A percentile compares a stretch with the other conserved stretches of the same genome.
These are phyloP conservation scores for Prunus kanzakura DNA, from an alignment of 306 rosid species.

Conservation along the genomic window DNA sequence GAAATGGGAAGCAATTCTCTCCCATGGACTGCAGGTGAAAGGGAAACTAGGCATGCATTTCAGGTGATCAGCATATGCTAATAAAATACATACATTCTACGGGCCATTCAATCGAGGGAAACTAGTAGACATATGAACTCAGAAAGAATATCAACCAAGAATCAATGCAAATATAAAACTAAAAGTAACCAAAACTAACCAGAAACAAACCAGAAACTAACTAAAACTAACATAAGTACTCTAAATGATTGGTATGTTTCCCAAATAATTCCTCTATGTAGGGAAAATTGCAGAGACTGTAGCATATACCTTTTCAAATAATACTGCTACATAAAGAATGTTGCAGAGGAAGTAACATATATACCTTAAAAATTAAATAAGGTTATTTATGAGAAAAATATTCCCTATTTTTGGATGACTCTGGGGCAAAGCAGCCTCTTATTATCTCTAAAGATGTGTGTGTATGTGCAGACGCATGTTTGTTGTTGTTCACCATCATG, in stretches of 20 bases:
- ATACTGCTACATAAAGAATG: neutral
- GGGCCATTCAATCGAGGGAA: neutral
- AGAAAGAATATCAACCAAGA: neutral
- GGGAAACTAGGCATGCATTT: conserved; percentile 6
- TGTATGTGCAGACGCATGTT: neutral
- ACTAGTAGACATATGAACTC: neutral
- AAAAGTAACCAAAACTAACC: neutral
- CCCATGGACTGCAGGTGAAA: neutral
- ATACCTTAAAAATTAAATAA: neutral
- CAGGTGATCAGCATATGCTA: conserved; percentile 1
- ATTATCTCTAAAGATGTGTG: neutral
- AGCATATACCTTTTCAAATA: neutral
- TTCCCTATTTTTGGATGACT: neutral
- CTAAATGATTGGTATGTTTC: too few relatives aligned
- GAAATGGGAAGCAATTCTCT: neutral
- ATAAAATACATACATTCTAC: neutral
- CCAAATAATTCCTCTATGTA: neutral
- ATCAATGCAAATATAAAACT: neutral
- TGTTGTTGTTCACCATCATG: neutral
- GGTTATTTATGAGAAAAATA: neutral
- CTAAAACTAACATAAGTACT: neutral
- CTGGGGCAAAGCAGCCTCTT: neutral
- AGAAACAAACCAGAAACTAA: neutral
- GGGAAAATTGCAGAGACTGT: neutral
- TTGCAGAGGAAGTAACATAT: neutral